Conservation (phyloP, 2,329 filamentous ascomycete species). For the Cucurbitaria berberidis region DNA sequence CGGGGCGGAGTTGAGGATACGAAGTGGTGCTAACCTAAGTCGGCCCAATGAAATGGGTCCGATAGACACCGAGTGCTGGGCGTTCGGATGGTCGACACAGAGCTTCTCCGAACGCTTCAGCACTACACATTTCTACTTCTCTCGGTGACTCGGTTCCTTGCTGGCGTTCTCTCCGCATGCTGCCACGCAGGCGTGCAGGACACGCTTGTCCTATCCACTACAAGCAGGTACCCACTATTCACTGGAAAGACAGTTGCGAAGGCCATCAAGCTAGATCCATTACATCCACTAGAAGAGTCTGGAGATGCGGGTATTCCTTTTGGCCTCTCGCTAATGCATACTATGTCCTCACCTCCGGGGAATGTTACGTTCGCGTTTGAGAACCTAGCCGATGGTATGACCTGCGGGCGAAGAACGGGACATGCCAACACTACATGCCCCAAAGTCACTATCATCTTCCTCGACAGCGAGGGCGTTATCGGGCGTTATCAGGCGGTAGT, state of each 20-base stretch:
- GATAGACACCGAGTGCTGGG: no score
- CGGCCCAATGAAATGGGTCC: conserved; percentile 8
- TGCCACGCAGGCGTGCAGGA: not conserved
- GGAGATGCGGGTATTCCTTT: conserved; percentile 11
- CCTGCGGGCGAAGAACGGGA: conserved; percentile 16
- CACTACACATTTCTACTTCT: not conserved
- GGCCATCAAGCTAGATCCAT: conserved; percentile 3
- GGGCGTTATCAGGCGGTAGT: conserved; percentile 11
- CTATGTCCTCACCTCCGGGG: conserved; percentile 6
- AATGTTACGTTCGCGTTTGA: conserved; percentile 22
- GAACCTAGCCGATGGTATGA: conserved; percentile 8
- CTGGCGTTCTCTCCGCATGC: not conserved
- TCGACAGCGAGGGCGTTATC: not conserved
- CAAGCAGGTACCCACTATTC: not conserved
- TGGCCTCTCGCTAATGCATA: conserved; percentile 16
- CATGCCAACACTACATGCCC: conserved; percentile 28
- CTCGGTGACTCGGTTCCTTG: not conserved
- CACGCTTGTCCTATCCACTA: not conserved
- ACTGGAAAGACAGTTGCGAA: not conserved
- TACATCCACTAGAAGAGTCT: conserved; percentile 13
- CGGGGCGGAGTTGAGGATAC: conserved; percentile 19
- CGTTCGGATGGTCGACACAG: conserved; percentile 6
- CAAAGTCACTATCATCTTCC: conserved; percentile 1
- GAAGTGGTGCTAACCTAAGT: conserved; percentile 12
- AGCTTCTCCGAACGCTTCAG: conserved; percentile 3